Evolutionary conservation across 495 filamentous ascomycete genomes (phyloP).

Genomic region (Penicillium subrubescens): DNA sequence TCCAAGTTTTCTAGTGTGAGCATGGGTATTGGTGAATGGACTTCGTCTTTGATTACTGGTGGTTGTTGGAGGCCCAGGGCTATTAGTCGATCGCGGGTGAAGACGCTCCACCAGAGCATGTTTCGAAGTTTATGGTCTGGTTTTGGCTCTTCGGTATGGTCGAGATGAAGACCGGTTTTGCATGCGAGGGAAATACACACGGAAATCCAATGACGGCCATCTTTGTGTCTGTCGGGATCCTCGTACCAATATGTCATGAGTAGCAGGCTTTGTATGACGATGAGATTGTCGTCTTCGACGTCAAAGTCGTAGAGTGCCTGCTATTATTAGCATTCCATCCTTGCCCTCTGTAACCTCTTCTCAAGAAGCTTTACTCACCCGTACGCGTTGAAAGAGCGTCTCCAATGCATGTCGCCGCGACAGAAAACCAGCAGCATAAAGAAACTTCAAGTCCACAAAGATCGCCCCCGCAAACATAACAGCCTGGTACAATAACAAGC

Average conservation of each 20-base stretch:
- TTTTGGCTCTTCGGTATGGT: background rate
- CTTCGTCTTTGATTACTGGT: conserved; percentile 21
- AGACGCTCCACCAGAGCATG: conserved; percentile 23
- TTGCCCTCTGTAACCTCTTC: background rate
- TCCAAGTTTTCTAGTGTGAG: background rate
- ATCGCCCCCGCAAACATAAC: conserved; percentile 71
- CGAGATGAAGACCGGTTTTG: conserved; percentile 12
- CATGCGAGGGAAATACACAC: conserved; percentile 12
- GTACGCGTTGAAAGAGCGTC: conserved; percentile 8
- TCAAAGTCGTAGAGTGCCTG: conserved; percentile 20
- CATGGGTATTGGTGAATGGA: conserved; percentile 1
- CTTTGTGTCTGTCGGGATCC: conserved; percentile 13
- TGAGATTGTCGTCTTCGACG: conserved; percentile 12
- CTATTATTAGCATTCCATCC: background rate
- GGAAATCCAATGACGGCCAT: conserved; percentile 19
- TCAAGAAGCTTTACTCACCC: conserved; percentile 2
- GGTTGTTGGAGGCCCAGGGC: conserved; percentile 12
- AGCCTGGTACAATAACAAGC: conserved; percentile 69
- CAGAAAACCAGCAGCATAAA: conserved; percentile 61
- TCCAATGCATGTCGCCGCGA: conserved; percentile 14
- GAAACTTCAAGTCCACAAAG: conserved; percentile 64
- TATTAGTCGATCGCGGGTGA: conserved; percentile 17
- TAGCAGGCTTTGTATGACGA: conserved; percentile 15
- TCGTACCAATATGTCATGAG: conserved; percentile 26
- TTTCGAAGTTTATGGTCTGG: conserved; percentile 8